Base-by-base conservation (phyloP, 2,329 filamentous ascomycete genomes). In the Fusarium hainanense region DNA sequence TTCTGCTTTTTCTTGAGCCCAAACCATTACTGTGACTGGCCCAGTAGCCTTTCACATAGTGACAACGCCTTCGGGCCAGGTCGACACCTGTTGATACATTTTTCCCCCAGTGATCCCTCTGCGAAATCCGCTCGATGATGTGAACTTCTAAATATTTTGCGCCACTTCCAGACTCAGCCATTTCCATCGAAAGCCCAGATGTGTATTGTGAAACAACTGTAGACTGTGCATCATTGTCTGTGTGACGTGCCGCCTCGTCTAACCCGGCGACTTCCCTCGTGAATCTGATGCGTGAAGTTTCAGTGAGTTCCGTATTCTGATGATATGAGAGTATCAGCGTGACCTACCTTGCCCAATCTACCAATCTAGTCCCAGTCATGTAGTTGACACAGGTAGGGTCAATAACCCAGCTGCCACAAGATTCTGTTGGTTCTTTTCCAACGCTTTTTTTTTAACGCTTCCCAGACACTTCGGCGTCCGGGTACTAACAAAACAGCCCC, bases 191-290 rank as follows among this genome's bases (percentile, higher is more conserved):
- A 49, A n/a, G 28, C 49, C 58, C 42, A 44, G 46, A 25, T 32
- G 10, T 44, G 30, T 37, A 21, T 12, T 18, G 43, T 30, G 13
- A 48, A 57, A 27, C 43, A 44, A 55, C 41, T 37, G 18, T 48
- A 40, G 58, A 56, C 23, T 63, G 9, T 34, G 16, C 49, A 63
- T 63, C 43, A 63, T 63, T 56, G 58, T 37, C 43, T 44, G 59
- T 28, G 49, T 48, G 37, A 62, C n/a, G 20, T 30, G 9, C 34
- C 42, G 34, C 42, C 42, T 37, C 25, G 30, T 18, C 27, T 28
- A 28, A 28, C 18, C 37, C 37, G 7, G 30, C 51, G 28, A 41
- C 25, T 20, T 30, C 28, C 20, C 57, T 43, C 48, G 18, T 43
- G 42, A 63, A 30, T 43, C 58, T 63, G 21, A n/a, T 20, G 40